Evolutionary conservation across 179 eudicot genomes (phyloP), one percentile per base, ranked within the genome.

Genomic region (Spinacia oleracea): DNA sequence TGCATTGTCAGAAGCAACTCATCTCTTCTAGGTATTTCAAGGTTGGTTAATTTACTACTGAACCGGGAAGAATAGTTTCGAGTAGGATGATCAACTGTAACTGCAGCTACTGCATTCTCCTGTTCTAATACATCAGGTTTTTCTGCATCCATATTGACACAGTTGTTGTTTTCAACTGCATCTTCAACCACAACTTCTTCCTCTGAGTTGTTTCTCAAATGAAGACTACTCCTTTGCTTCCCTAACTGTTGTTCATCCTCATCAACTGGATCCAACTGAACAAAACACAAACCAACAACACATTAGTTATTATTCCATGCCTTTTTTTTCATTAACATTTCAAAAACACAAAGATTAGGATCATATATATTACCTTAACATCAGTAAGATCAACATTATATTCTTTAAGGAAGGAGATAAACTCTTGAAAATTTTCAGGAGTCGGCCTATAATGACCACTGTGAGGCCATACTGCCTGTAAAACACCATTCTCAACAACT

Each of bases 381-480:
- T 89, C 85, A 12, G 88, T 71, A 66, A 91, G 90, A 83, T 90
- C 98, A 77, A 95, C 92, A 84, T 87, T 78, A 81, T 89, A 87
- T 40, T 88, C 92, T 66, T 42, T 85, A 51, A 95, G 95, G 84
- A 91, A 95, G 20, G 92, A 82, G 70, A 91, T 42, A 73, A 95
- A 90, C 11, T 95, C 98, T 83, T 93, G 89, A 82, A 95, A 95
- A 80, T 95, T 93, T 76, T 93, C 96, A 40, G 88, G 90, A 5
- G 98, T 93, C 16, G 98, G 98, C 75, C 81, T 88, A 58, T 95
- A 95, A 82, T 95, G 98, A 25, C 98, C 98, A 77, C 98, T 95
- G 89, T 95, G 98, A 85, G 98, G 98, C 98, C 98, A 95, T 46
- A 93, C 95, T 63, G 97, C 94, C 98, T 93, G 92, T 85, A n/a